Conservation (phyloP, 345 rosid species). For the Melastoma malabathricum region DNA sequence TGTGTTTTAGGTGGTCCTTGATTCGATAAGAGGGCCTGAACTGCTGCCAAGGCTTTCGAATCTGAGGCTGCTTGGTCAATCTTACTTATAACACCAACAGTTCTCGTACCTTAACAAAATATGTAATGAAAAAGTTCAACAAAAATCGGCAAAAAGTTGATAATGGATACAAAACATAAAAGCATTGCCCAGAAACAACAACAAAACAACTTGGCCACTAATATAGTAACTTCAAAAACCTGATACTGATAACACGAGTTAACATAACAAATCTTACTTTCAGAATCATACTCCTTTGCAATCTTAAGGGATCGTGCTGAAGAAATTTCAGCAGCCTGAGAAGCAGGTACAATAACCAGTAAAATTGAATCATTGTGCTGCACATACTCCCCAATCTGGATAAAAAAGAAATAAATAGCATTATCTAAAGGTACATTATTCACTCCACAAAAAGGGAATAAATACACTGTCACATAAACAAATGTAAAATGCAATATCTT, state of each 20-base stretch:
- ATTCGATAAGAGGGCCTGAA: slow-evolving; percentile 54
- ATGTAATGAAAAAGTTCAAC: too few relatives aligned
- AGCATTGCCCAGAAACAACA: neutral
- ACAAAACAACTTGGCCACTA: neutral
- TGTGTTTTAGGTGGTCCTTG: slow-evolving; percentile 68
- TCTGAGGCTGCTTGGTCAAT: slow-evolving; percentile 82
- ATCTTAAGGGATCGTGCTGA: slow-evolving; percentile 74
- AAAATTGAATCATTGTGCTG: slow-evolving; percentile 89
- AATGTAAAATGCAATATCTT: too few relatives aligned
- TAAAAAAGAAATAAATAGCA: neutral
- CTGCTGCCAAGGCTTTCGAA: slow-evolving; percentile 53
- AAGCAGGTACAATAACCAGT: slow-evolving; percentile 77
- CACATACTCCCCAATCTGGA: slow-evolving; percentile 59
- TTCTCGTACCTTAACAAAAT: slow-evolving; percentile 65
- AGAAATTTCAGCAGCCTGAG: slow-evolving; percentile 80
- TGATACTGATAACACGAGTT: too few relatives aligned
- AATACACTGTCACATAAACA: too few relatives aligned
- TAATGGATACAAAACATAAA: neutral
- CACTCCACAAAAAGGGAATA: too few relatives aligned
- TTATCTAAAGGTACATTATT: neutral
- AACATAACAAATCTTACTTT: slow-evolving; percentile 34
- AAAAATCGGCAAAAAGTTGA: neutral
- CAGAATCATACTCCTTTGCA: slow-evolving; percentile 83
- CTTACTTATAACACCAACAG: slow-evolving; percentile 85
- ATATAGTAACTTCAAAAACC: neutral